A percentile compares a stretch with the other conserved stretches of the same genome.
Evolutionary conservation across 139 green algal species (phyloP).

Genomic region (Chlorella sp.): DNA sequence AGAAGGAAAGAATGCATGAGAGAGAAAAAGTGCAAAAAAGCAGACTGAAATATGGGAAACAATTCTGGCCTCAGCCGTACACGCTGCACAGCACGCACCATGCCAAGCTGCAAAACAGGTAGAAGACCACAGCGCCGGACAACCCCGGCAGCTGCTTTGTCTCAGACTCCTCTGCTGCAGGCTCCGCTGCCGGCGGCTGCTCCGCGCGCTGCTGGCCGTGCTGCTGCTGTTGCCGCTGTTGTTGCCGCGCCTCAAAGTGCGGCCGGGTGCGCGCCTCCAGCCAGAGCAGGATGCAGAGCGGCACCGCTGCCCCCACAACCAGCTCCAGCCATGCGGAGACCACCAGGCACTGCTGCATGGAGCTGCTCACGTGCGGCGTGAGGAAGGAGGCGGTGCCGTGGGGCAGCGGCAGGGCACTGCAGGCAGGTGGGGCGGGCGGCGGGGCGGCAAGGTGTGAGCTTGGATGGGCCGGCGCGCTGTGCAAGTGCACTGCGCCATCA

Average conservation of each 20-base stretch:
- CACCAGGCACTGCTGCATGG: conserved; percentile 10
- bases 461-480: neutral
- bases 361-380: neutral
- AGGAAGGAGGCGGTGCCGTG: neutral
- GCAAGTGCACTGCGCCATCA: too few relatives aligned
- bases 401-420: neutral
- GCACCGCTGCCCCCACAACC: neutral
- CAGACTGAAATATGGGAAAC: too few relatives aligned
- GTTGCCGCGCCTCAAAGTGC: neutral
- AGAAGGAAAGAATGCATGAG: too few relatives aligned
- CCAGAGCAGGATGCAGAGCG: neutral
- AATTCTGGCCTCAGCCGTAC: neutral
- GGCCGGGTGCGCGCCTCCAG: neutral
- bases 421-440: neutral
- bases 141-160: neutral
- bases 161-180: neutral
- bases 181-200: neutral
- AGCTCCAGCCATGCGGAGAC: neutral
- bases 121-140: neutral
- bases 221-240: neutral
- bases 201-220: neutral
- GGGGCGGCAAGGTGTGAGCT: neutral
- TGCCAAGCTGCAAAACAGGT: neutral
- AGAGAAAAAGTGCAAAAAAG: too few relatives aligned
- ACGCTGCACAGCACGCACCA: neutral